These are phyloP conservation scores for Saccharomyces hybrid DNA, from an alignment of 1,139 yeast species.

Conservation along the genomic window DNA sequence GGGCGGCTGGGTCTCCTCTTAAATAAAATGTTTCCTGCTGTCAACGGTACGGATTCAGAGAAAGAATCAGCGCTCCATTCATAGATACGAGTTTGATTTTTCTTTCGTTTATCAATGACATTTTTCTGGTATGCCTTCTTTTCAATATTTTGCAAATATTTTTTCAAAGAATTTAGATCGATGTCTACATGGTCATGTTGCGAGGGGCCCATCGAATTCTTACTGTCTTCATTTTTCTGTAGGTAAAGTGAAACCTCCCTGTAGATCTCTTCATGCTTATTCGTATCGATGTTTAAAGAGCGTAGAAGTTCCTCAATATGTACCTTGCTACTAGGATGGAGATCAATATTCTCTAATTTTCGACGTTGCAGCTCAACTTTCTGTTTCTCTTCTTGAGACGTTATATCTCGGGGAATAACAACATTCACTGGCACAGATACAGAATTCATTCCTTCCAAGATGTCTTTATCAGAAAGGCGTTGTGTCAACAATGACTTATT, in stretches of 20 bases:
- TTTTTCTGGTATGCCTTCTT: constrained; percentile 14
- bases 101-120: constrained; percentile 13
- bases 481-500: neutral
- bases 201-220: neutral
- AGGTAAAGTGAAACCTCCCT: neutral
- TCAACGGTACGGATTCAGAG: constrained; percentile 3
- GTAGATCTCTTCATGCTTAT: neutral
- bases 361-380: neutral
- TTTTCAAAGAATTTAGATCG: constrained; percentile 13
- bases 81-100: constrained; percentile 9
- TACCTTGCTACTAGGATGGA: neutral
- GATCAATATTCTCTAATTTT: neutral
- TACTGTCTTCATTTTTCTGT: neutral
- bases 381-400: neutral
- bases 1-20: neutral
- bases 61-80: constrained; percentile 15
- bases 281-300: neutral
- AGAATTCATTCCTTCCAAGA: neutral
- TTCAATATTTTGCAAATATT: constrained; percentile 17
- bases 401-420: neutral
- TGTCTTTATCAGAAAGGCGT: neutral
- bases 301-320: neutral
- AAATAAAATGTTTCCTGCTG: constrained; percentile 10
- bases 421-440: neutral
- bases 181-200: constrained; percentile 4